Conservation (phyloP, 1,139 yeast genomes). For the Yamadazyma kanchanaburiensis region DNA sequence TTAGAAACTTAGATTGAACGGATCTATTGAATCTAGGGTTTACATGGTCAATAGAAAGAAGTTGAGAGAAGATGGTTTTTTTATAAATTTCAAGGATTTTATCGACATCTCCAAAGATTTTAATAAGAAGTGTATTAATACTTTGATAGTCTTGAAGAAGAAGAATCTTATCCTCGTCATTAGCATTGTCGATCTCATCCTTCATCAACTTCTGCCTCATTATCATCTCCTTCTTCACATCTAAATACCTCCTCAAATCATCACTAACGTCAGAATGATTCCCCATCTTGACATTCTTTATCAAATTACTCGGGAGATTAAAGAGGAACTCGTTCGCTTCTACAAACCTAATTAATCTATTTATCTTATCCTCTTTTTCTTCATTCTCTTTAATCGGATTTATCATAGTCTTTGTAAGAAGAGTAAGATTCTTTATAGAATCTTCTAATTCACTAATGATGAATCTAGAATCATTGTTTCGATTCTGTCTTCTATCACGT, state of each 20-base stretch:
- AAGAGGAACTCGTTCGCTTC: slow-evolving; percentile 62
- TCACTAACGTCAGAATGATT: slow-evolving; percentile 72
- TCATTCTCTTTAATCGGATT: slow-evolving; percentile 74
- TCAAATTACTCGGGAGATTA: slow-evolving; percentile 65
- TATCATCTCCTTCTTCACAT: slow-evolving; percentile 20
- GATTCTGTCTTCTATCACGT: slow-evolving; percentile 14
- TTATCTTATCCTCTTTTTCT: slow-evolving; percentile 56
- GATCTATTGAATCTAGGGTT: slow-evolving; percentile 10
- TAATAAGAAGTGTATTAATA: slow-evolving; percentile 33
- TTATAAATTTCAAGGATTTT: slow-evolving; percentile 63
- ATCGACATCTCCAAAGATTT: slow-evolving; percentile 69
- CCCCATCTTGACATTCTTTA: slow-evolving; percentile 49
- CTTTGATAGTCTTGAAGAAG: slow-evolving; percentile 28
- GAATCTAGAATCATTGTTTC: slow-evolving; percentile 16
- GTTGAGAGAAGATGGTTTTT: slow-evolving; percentile 56
- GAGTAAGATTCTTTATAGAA: slow-evolving; percentile 45
- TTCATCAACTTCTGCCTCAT: slow-evolving; percentile 16
- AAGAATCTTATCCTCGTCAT: slow-evolving; percentile 13
- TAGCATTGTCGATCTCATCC: slow-evolving; percentile 6
- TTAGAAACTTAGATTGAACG: slow-evolving; percentile 28
- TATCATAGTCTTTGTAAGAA: slow-evolving; percentile 63
- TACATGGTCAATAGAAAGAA: slow-evolving; percentile 39
- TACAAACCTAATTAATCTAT: slow-evolving; percentile 59
- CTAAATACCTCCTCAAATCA: slow-evolving; percentile 61
- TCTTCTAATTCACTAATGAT: slow-evolving; percentile 37